Evolutionary conservation across 495 filamentous ascomycete species (phyloP), one percentile per base, ranked within the genome.

Genomic region (Hyaloscypha variabilis): DNA sequence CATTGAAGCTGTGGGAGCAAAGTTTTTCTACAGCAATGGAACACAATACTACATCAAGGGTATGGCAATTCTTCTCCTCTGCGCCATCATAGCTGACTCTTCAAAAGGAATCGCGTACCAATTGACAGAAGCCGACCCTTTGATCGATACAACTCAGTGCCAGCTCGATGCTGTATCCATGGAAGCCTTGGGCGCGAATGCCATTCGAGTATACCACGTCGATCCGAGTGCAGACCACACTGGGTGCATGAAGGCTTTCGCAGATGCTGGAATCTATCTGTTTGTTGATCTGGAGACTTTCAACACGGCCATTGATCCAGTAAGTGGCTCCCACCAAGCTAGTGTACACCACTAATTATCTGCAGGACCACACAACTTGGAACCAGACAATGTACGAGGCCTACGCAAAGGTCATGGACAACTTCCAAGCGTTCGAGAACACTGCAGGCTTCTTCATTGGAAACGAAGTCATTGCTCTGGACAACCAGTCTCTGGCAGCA

Each of bases 181-280:
- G 93, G 78, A 91, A 71, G 85, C 86, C 39, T 75, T 97, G 54
- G 91, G 91, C 62, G 82, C 91, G 75, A 97, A 97, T 73, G 80
- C 90, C 23, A 94, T 97, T 71, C 91, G 93, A 52, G 90, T 96
- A 52, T 97, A 97, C 76, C 93, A 96, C 72, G 93, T 96, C 60
- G 89, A 94, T 69, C 73, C 90, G 3, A 71, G 73, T 21, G 83
- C 71, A 29, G 81, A 94, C 69, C 92, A 97, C 76, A 76, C 83
- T 62, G 89, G 82, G 30, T 92, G 89, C 75, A 91, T 92, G 89
- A 77, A 75, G 14, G 86, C 83, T 17, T 87, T 92, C 73, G 83
- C 81, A 23, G 81, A 88, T 68, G 85, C 83, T 26, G 90, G 92
- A 29, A 95, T 97, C 72, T 94, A 96, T 71, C 72, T 91, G 53